Conservation (phyloP, 1,284 basidiomycete genomes). For the Polyporus tsugae region DNA sequence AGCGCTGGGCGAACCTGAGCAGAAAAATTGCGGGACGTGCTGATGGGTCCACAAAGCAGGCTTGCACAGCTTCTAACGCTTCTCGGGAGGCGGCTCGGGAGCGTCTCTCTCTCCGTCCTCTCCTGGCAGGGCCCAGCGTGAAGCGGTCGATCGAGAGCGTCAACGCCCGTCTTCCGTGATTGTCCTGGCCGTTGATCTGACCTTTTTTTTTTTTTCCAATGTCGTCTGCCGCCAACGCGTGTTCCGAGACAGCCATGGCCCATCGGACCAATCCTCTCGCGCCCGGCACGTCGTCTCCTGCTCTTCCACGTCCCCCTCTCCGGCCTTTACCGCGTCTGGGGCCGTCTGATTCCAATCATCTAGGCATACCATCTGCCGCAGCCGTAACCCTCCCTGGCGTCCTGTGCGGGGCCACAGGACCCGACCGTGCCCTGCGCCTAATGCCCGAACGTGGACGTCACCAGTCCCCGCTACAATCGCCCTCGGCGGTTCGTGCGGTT, state of each 20-base stretch:
- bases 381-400: constrained; percentile 26
- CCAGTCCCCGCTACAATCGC: constrained; percentile 7
- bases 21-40: constrained; percentile 9
- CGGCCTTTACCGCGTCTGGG: constrained; percentile 28
- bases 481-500: constrained; percentile 22
- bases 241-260: constrained; percentile 24
- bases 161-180: constrained; percentile 21
- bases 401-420: constrained; percentile 16
- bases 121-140: constrained; percentile 6
- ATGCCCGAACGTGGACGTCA: background rate
- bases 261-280: constrained; percentile 26
- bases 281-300: constrained; percentile 23
- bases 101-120: constrained; percentile 14
- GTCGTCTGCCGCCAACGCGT: constrained; percentile 17
- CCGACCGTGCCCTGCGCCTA: constrained; percentile 18
- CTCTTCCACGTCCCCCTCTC: constrained; percentile 20
- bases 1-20: constrained; percentile 16
- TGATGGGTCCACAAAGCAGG: constrained; percentile 17
- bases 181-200: constrained; percentile 28
- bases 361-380: constrained; percentile 27
- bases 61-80: constrained; percentile 29
- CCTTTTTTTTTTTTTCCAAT: constrained; percentile 13
- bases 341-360: constrained; percentile 22
- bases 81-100: constrained; percentile 23
- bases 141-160: constrained; percentile 19